Percentiles rank a stretch among this genome's conserved stretches.
phyloP scores from a whole-genome alignment of 1,139 yeast species.

The Zygoascus sp. region DNA sequence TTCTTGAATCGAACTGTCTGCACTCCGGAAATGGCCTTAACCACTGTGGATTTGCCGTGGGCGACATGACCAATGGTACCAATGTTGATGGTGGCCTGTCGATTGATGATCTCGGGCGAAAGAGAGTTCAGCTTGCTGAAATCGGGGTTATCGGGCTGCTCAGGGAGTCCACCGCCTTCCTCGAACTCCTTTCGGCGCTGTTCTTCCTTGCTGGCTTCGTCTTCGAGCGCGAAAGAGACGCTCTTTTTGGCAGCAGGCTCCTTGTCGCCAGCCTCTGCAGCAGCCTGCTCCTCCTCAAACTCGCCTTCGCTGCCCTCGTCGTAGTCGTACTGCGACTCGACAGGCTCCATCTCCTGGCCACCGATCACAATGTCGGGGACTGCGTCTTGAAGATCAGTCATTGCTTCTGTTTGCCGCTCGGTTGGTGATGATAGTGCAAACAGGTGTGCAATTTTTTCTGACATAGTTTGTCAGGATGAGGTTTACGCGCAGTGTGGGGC shows the following conservation, averaged over 20 bases:
- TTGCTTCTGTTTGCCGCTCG: constrained; percentile 8
- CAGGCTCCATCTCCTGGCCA: constrained; percentile 44
- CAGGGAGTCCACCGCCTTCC: constrained; percentile 98
- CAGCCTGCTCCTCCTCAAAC: constrained; percentile 39
- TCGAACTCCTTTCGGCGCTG: constrained; percentile 61
- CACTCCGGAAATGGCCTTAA: constrained; percentile 97
- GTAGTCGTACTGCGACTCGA: constrained; percentile 37
- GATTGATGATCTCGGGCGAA: constrained; percentile 90
- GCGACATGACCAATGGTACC: constrained; percentile 99
- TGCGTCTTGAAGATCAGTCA: constrained; percentile 70
- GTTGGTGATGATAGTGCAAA: neutral
- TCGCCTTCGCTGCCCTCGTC: constrained; percentile 51
- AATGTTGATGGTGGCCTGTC: constrained; percentile 98
- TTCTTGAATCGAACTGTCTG: constrained; percentile 98
- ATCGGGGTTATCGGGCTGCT: constrained; percentile 88
- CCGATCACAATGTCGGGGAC: constrained; percentile 84
- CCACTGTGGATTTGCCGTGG: constrained; percentile 98
- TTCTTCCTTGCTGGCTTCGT: constrained; percentile 52
- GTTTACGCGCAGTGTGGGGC: neutral
- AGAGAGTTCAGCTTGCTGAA: constrained; percentile 73
- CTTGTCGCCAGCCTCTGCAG: constrained; percentile 41
- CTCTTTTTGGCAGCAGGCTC: constrained; percentile 57
- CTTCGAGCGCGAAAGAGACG: constrained; percentile 75
- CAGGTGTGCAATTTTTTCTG: constrained; percentile 5
- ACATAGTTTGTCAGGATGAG: constrained; percentile 11